Conservation (phyloP, 1,139 yeast species). For the Yamadazyma taylorii region DNA sequence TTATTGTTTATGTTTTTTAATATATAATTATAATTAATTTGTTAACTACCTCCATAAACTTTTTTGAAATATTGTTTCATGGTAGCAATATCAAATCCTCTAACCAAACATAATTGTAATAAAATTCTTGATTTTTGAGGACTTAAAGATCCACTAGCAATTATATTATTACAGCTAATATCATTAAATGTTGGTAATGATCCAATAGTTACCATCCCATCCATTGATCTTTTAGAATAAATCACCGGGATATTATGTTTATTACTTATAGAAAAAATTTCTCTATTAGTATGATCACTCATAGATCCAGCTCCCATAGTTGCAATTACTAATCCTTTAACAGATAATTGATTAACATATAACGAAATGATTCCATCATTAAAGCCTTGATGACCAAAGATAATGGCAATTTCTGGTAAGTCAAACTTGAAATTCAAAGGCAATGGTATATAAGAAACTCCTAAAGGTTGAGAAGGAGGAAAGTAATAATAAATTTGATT, state of each 20-base stretch:
- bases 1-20: slow-evolving; percentile 6
- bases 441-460: slow-evolving; percentile 29
- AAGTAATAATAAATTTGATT: slow-evolving; percentile 64
- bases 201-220: slow-evolving; percentile 49
- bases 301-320: slow-evolving; percentile 74
- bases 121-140: slow-evolving; percentile 67
- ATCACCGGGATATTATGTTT: slow-evolving; percentile 51
- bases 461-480: slow-evolving; percentile 64
- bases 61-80: slow-evolving; percentile 51
- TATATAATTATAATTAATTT: not conserved
- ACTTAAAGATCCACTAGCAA: slow-evolving; percentile 67
- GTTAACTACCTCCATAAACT: slow-evolving; percentile 24
- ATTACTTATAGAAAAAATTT: slow-evolving; percentile 32
- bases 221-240: slow-evolving; percentile 67
- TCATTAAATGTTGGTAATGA: slow-evolving; percentile 30
- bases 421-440: slow-evolving; percentile 18
- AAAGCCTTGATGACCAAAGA: slow-evolving; percentile 62
- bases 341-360: slow-evolving; percentile 41
- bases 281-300: slow-evolving; percentile 50
- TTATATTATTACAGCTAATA: slow-evolving; percentile 19
- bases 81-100: slow-evolving; percentile 37
- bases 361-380: slow-evolving; percentile 47
- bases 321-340: slow-evolving; percentile 60
- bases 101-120: slow-evolving; percentile 56
- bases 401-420: slow-evolving; percentile 32